phyloP scores from a whole-genome alignment of 192 early-diverging fungal species.

The Coemansia sp. region DNA sequence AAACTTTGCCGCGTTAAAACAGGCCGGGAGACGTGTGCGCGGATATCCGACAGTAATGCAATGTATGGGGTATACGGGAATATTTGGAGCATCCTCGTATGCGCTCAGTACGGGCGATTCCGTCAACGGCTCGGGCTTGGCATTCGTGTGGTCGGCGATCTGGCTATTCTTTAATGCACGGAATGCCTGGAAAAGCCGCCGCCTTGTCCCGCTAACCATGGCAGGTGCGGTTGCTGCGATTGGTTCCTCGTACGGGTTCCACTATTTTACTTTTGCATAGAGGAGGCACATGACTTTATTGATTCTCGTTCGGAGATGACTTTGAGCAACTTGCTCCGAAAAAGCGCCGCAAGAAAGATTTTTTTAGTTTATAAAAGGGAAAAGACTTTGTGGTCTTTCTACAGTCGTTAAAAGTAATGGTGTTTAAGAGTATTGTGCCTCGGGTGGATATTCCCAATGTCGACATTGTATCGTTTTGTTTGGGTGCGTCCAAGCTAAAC shows the following conservation, averaged over 20 bases:
- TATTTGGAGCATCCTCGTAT: slow-evolving; percentile 32
- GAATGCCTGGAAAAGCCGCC: slow-evolving; percentile 21
- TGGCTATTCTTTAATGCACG: slow-evolving; percentile 52
- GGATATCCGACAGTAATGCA: slow-evolving; percentile 44
- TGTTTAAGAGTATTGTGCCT: slow-evolving; percentile 38
- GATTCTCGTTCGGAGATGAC: background rate
- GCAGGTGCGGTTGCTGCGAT: slow-evolving; percentile 11
- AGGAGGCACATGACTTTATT: background rate
- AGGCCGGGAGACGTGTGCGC: slow-evolving; percentile 12
- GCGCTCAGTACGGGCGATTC: slow-evolving; percentile 36
- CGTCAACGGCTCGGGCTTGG: slow-evolving; percentile 38
- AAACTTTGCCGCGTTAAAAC: slow-evolving; percentile 12
- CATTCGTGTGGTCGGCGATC: slow-evolving; percentile 35
- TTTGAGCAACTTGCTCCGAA: too few species aligned
- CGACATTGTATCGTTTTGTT: slow-evolving; percentile 25
- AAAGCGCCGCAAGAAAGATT: too few species aligned
- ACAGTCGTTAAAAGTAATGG: too few species aligned
- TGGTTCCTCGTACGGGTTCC: slow-evolving; percentile 38
- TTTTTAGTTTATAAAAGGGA: too few species aligned
- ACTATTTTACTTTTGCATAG: slow-evolving; percentile 18
- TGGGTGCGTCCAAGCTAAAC: slow-evolving; percentile 15
- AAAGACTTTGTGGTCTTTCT: too few species aligned
- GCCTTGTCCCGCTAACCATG: slow-evolving; percentile 23
- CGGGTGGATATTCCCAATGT: slow-evolving; percentile 21
- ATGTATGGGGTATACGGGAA: slow-evolving; percentile 33